These are phyloP conservation scores for Pseudotsuga menziesii DNA, from an alignment of 75 land plant genomes.

Conservation along the genomic window DNA sequence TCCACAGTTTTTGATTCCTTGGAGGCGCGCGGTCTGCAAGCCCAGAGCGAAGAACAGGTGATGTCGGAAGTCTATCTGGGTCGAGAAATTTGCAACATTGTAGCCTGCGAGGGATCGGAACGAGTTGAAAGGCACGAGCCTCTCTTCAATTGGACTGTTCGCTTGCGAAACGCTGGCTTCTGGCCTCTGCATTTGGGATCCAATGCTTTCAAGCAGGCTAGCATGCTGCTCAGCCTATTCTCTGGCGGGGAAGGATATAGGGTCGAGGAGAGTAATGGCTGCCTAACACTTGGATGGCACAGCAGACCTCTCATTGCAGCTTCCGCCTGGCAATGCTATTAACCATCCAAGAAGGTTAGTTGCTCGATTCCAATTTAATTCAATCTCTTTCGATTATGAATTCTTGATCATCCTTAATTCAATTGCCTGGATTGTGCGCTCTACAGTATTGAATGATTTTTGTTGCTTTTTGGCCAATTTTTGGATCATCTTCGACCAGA, in stretches of 20 bases:
- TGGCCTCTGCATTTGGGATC: conserved; percentile 51
- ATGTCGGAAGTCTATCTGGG: conserved; percentile 64
- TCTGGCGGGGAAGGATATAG: conserved; percentile 70
- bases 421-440: too few species aligned
- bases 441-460: too few species aligned
- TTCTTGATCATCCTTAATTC: too few species aligned
- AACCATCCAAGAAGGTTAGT: too few species aligned
- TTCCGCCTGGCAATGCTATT: conserved; percentile 57
- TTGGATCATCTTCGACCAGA: too few species aligned
- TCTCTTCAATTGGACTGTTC: conserved; percentile 52
- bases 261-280: conserved; percentile 72
- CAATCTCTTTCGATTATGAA: too few species aligned
- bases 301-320: conserved; percentile 71
- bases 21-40: conserved; percentile 30
- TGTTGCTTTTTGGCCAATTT: too few species aligned
- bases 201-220: conserved; percentile 79
- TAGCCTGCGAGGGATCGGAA: conserved; percentile 70
- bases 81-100: conserved; percentile 69
- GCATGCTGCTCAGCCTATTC: conserved; percentile 58
- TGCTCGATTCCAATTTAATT: too few species aligned
- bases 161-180: conserved; percentile 63
- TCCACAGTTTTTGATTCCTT: conserved; percentile 87
- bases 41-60: conserved; percentile 22
- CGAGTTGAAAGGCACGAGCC: conserved; percentile 79
- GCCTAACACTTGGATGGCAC: conserved; percentile 87